phyloP scores from a whole-genome alignment of 176 grass and related monocot species.

The Leersia perrieri region DNA sequence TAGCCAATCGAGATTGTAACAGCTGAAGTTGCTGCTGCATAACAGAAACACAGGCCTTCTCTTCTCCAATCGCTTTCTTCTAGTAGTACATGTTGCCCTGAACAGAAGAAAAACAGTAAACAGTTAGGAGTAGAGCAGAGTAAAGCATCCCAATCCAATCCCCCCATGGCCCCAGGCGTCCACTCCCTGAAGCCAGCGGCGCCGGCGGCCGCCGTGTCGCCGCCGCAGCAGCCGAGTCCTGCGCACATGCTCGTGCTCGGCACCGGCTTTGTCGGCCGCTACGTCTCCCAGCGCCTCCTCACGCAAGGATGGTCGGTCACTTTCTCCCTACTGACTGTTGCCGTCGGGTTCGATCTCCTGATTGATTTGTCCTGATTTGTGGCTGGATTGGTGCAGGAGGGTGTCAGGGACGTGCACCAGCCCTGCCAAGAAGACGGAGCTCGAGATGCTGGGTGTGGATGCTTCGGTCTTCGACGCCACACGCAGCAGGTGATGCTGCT shows the following conservation, averaged over 20 bases:
- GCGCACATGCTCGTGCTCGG: slow-evolving; percentile 61
- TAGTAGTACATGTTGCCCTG: too few relatives aligned
- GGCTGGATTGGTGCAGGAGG: slow-evolving; percentile 34
- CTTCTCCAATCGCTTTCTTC: too few relatives aligned
- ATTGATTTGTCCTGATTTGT: neutral
- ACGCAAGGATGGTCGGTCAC: slow-evolving; percentile 49
- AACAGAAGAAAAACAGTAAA: too few relatives aligned
- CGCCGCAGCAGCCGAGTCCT: slow-evolving; percentile 6
- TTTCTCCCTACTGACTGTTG: neutral
- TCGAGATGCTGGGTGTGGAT: slow-evolving; percentile 54
- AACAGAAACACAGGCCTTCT: too few relatives aligned
- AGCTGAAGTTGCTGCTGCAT: too few relatives aligned
- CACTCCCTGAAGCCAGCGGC: neutral
- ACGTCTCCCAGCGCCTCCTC: slow-evolving; percentile 55
- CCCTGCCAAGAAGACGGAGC: slow-evolving; percentile 47
- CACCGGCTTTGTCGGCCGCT: slow-evolving; percentile 69
- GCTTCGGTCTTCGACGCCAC: slow-evolving; percentile 63
- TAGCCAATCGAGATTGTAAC: too few relatives aligned
- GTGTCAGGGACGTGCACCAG: slow-evolving; percentile 69
- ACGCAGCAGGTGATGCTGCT: slow-evolving; percentile 47
- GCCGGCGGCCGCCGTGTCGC: neutral
- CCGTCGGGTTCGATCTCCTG: neutral
- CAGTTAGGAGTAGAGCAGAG: too few relatives aligned
- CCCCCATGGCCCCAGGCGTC: slow-evolving; percentile 16
- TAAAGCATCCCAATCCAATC: neutral